These are phyloP conservation scores for Cercospora sp. DNA, from an alignment of 2,329 filamentous ascomycete genomes.

Conservation along the genomic window DNA sequence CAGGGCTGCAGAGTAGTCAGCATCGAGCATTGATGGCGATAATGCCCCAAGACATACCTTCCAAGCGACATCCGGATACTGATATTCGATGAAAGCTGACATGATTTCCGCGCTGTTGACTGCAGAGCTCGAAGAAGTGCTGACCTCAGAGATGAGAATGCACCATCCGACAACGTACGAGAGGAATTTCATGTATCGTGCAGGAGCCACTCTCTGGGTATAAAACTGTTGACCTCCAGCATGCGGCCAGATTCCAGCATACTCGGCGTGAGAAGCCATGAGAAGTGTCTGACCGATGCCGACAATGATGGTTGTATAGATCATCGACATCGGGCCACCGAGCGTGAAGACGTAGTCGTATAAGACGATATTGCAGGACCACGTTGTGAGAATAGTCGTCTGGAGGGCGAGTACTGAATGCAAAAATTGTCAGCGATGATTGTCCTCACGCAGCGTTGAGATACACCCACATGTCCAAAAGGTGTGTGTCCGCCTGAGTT, in stretches of 20 bases:
- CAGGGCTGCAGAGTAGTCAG: not conserved
- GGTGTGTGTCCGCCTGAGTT: not conserved
- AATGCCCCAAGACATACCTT: not conserved
- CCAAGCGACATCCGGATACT: constrained; percentile 10
- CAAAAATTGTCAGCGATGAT: not conserved
- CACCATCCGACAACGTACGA: constrained; percentile 35
- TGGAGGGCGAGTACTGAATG: not conserved
- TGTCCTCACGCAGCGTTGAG: not conserved
- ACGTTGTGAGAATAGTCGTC: constrained; percentile 9
- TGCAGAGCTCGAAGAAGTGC: constrained; percentile 16
- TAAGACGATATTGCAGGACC: constrained; percentile 15
- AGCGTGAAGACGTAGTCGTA: constrained; percentile 16
- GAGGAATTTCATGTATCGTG: constrained; percentile 26
- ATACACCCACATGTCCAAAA: not conserved
- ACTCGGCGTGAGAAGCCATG: constrained; percentile 13
- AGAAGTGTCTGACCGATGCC: constrained; percentile 15
- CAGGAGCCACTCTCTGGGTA: constrained; percentile 24
- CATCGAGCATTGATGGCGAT: not conserved
- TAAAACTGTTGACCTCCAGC: constrained; percentile 14
- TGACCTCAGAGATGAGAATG: constrained; percentile 8
- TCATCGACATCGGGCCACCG: constrained; percentile 1
- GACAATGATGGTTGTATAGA: constrained; percentile 6
- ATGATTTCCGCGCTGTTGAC: constrained; percentile 36
- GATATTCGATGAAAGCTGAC: constrained; percentile 26
- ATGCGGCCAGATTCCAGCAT: constrained; percentile 12